These are phyloP conservation scores for Saturnispora quitensis DNA, from an alignment of 805 yeast genomes.

Conservation along the genomic window DNA sequence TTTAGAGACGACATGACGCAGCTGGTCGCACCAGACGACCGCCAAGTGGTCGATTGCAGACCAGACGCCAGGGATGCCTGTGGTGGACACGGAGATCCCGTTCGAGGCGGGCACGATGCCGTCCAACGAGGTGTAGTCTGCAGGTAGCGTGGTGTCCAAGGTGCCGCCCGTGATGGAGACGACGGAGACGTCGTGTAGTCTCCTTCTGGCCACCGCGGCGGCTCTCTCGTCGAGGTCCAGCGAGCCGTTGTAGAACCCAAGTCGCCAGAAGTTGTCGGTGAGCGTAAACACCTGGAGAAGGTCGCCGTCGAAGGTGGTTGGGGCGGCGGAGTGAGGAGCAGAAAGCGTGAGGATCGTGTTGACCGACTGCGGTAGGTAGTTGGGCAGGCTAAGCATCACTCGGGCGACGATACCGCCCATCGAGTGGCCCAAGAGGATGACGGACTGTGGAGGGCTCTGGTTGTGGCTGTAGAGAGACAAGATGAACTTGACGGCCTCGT, in stretches of 20 bases:
- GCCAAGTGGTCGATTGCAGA: slow-evolving; percentile 92
- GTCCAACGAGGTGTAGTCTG: slow-evolving; percentile 75
- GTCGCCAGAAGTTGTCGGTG: slow-evolving; percentile 73
- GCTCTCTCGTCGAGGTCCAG: slow-evolving; percentile 14
- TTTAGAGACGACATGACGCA: slow-evolving; percentile 53
- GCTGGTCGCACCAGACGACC: slow-evolving; percentile 91
- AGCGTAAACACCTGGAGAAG: slow-evolving; percentile 63
- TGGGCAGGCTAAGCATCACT: slow-evolving; percentile 70
- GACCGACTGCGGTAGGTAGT: slow-evolving; percentile 61
- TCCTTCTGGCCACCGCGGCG: slow-evolving; percentile 31
- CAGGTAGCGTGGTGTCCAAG: slow-evolving; percentile 70
- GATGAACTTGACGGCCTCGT: slow-evolving; percentile 78
- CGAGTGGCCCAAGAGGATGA: slow-evolving; percentile 79
- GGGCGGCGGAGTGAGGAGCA: slow-evolving; percentile 88
- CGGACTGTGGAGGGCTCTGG: slow-evolving; percentile 37
- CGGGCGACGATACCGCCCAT: slow-evolving; percentile 98
- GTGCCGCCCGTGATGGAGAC: slow-evolving; percentile 88
- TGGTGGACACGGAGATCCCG: slow-evolving; percentile 76
- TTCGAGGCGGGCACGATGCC: slow-evolving; percentile 63
- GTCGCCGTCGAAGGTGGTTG: slow-evolving; percentile 90
- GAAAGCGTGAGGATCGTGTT: slow-evolving; percentile 80
- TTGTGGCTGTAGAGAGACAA: slow-evolving; percentile 49
- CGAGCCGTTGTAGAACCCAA: slow-evolving; percentile 32
- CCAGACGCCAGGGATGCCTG: slow-evolving; percentile 89
- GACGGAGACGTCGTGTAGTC: slow-evolving; percentile 53